Conservation (phyloP, 352 stramenopile species). For the Heterotrichella gracilis region DNA sequence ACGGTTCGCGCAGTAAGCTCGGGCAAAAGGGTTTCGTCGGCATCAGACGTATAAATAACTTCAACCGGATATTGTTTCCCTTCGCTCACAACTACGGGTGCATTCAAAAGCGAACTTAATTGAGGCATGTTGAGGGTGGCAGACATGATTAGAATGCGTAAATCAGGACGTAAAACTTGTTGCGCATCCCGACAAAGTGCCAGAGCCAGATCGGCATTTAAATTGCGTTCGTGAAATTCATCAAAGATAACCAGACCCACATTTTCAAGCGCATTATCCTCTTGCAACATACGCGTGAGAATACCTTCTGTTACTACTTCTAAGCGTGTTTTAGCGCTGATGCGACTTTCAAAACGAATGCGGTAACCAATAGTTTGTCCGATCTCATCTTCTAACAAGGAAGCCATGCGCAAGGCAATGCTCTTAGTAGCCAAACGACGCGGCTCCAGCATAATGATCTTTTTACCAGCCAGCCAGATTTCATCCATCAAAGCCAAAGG, state of each 20-base stretch:
- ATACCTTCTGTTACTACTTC: neutral
- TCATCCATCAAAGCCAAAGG: neutral
- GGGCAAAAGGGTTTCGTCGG: neutral
- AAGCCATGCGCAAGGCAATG: neutral
- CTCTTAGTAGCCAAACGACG: neutral
- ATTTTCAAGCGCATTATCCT: neutral
- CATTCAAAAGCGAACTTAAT: neutral
- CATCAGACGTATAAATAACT: neutral
- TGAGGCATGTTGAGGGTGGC: neutral
- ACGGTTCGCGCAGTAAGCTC: neutral
- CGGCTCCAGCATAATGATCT: neutral
- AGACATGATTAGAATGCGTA: neutral
- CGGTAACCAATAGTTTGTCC: neutral
- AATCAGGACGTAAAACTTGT: neutral
- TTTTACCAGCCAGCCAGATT: neutral
- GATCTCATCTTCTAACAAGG: neutral
- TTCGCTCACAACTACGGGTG: neutral
- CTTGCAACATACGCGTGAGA: neutral
- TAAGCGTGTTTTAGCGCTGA: neutral
- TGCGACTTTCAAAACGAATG: slow-evolving; percentile 2
- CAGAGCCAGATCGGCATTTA: neutral
- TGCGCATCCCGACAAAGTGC: neutral
- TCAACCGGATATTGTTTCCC: neutral
- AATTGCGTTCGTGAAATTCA: slow-evolving; percentile 1
- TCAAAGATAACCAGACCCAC: neutral